Evolutionary conservation across 2,329 filamentous ascomycete genomes (phyloP), one percentile per base, ranked within the genome.

Genomic region (Monosporascus sp.): DNA sequence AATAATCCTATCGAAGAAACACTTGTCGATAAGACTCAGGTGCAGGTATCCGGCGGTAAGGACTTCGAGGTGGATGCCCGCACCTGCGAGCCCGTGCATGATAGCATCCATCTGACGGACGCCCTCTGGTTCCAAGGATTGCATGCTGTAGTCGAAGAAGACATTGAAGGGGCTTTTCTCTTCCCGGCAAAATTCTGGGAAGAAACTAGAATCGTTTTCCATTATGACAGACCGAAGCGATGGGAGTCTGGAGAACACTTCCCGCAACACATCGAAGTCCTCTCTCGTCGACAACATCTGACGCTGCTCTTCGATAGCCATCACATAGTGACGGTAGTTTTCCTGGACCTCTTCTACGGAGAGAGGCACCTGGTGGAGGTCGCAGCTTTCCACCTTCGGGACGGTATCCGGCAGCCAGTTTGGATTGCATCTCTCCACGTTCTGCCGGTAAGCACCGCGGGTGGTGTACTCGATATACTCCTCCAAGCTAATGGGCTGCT

Each of bases 241-340:
- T 14, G 25, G 49, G 17, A 56, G 46, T n/a, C 35, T 49, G 8
- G 54, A 47, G 14, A 56, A 41, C 14, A 49, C 47, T 14, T 47
- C 46, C n/a, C 47, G 18, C 45, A 56, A 20, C 48, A 53, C 35
- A 8, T n/a, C 18, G 25, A 45, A 49, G 35, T 56, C 54, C 27
- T 48, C 38, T 22, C 37, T 25, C 5, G n/a, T 24, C 6, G 35
- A 31, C 15, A 51, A 20, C 14, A 56, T 53, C 15, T 39, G 51
- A 14, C 31, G 22, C 37, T 56, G 54, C 8, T 51, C 35, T 2
- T 44, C 14, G 17, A 51, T 37, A 9, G 27, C 43, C 6, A 2
- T 47, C 14, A 17, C 6, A 27, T 56, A 56, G 3, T 50, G 49
- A 17, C 18, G 3, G 25, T 56, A 53, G 22, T 53, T 53, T n/a